These are phyloP conservation scores for Nicotiana rustica DNA, from an alignment of 305 asterid species.

Conservation along the genomic window DNA sequence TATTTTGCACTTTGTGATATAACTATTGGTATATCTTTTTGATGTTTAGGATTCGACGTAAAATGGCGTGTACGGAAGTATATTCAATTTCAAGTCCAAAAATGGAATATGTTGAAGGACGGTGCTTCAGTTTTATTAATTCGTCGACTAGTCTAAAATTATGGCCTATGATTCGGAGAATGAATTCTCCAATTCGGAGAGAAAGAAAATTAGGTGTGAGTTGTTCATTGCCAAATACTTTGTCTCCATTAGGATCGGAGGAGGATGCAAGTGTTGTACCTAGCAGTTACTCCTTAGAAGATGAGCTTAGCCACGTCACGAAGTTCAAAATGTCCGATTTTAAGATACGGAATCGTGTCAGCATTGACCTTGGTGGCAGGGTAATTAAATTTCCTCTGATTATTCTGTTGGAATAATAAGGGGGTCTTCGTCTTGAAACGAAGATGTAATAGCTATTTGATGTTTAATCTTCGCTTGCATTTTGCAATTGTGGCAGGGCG, in stretches of 20 bases:
- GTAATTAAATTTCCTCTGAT: slow-evolving; percentile 44
- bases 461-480: slow-evolving; percentile 29
- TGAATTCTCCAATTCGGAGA: slow-evolving; percentile 23
- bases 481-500: slow-evolving; percentile 61
- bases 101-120: slow-evolving; percentile 56
- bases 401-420: slow-evolving; percentile 2
- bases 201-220: slow-evolving; percentile 39
- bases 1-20: slow-evolving; percentile 28
- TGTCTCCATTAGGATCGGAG: slow-evolving; percentile 53
- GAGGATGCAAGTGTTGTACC: slow-evolving; percentile 49
- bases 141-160: slow-evolving; percentile 44
- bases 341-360: slow-evolving; percentile 69
- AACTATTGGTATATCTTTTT: slow-evolving; percentile 23
- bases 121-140: slow-evolving; percentile 47
- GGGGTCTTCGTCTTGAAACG: slow-evolving; percentile 24
- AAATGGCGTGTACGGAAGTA: slow-evolving; percentile 68
- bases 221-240: slow-evolving; percentile 60
- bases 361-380: slow-evolving; percentile 85
- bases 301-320: slow-evolving; percentile 79
- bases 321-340: slow-evolving; percentile 91
- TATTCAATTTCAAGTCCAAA: slow-evolving; percentile 59
- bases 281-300: slow-evolving; percentile 45
- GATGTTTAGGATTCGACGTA: slow-evolving; percentile 23
- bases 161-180: slow-evolving; percentile 42
- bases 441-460: slow-evolving; percentile 15